Base-by-base conservation (phyloP, 2,329 filamentous ascomycete genomes). In the Ambrosiella beaveri region DNA sequence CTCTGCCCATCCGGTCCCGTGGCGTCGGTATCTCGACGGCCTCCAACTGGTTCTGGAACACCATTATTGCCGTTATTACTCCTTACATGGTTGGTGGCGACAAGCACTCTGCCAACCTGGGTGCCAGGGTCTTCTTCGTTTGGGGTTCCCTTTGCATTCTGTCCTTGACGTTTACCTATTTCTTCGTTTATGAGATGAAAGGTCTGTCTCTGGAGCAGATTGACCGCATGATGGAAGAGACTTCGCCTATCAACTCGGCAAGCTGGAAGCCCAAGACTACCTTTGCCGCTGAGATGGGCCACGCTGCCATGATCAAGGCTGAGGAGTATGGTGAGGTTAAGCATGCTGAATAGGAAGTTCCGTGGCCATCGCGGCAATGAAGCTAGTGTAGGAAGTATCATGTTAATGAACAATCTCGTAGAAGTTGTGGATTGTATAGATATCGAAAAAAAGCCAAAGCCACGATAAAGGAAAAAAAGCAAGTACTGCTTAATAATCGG, bases 41-140 rank as follows among this genome's bases (percentile, higher is more conserved):
- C 61, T 88, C 84, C 68, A 94, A 94, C 79, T 94, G 88, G 88
- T 78, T 93, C 62, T 93, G 87, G 87, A 93, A 89, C 74, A 88
- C 83, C 70, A 78, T 78, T 66, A 78, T 79, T 57, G 69, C 80
- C 60, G 77, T 88, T 68, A 86, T 88, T 70, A 86, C 80, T 7
- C 84, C 84, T 13, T 87, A 84, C 74, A 83, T 87, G 71, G 77
- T 85, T 39, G 79, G 78, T 39, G 65, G 67, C 12, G 73, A 78
- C 58, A 65, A 73, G 38, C 59, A 63, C 61, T 70, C 78, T 62
- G 83, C 81, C 62, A 82, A 88, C 71, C 73, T 89, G 59, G 77
- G 76, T 65, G 76, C 82, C 37, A 81, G 78, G 65, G 82, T 87
- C 64, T 87, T 87, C 79, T 87, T 85, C 73, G 74, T 87, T 67